Evolutionary conservation across 202 grass and related monocot genomes (phyloP).

Genomic region (Saccharum hybrid): DNA sequence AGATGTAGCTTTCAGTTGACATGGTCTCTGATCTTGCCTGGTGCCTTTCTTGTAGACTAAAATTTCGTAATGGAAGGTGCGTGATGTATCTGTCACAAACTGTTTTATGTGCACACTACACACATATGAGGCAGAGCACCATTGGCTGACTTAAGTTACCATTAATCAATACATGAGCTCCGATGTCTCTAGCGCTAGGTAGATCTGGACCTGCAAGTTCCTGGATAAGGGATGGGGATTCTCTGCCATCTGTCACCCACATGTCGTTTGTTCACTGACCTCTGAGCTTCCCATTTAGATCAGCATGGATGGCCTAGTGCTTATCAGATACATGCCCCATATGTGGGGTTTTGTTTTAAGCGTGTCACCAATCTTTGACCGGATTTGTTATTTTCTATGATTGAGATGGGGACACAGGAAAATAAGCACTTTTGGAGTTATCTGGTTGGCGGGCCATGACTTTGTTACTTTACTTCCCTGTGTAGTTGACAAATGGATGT

Average conservation of each 20-base stretch:
- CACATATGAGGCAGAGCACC: neutral
- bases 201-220: slow-evolving; percentile 43
- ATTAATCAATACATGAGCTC: neutral
- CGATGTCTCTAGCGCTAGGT: slow-evolving; percentile 33
- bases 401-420: slow-evolving; percentile 25
- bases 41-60: neutral
- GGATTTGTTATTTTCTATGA: slow-evolving; percentile 8
- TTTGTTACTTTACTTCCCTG: slow-evolving; percentile 3
- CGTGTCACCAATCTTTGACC: slow-evolving; percentile 26
- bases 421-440: slow-evolving; percentile 26
- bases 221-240: slow-evolving; percentile 36
- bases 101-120: neutral
- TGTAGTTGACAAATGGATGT: slow-evolving; percentile 20
- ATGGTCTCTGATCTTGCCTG: neutral
- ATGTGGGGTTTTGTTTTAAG: slow-evolving; percentile 25
- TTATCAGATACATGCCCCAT: slow-evolving; percentile 25
- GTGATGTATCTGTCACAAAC: slow-evolving; percentile 46
- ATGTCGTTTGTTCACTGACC: neutral
- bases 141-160: slow-evolving; percentile 40
- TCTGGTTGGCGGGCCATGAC: neutral
- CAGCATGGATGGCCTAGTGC: slow-evolving; percentile 1
- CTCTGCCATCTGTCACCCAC: neutral
- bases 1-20: slow-evolving; percentile 38
- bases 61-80: slow-evolving; percentile 43
- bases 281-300: slow-evolving; percentile 10